These are phyloP conservation scores for Fraxinus sp. DNA, from an alignment of 305 asterid species.

Conservation along the genomic window DNA sequence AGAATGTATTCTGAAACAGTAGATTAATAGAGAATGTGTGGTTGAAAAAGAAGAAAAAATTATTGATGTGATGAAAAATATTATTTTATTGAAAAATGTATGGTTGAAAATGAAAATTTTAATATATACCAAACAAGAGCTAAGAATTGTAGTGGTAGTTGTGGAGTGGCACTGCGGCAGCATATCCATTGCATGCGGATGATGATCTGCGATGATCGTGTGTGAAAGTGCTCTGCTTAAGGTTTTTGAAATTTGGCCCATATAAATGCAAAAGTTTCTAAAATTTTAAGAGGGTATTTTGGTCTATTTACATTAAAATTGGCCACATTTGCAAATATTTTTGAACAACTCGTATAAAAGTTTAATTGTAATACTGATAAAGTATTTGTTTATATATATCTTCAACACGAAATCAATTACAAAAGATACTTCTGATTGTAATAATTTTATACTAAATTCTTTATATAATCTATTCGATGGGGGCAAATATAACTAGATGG, in stretches of 20 bases:
- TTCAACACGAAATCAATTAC: not conserved
- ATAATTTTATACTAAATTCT: not conserved
- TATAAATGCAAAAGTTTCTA: not conserved
- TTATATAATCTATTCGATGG: not conserved
- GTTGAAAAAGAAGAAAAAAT: no score
- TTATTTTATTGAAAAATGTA: no score
- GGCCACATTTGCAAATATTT: not conserved
- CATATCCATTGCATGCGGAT: no score
- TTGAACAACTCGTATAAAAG: not conserved
- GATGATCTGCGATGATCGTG: no score
- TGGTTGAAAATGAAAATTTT: no score
- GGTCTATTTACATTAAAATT: not conserved
- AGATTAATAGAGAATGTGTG: no score
- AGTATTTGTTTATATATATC: not conserved
- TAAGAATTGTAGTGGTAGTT: no score
- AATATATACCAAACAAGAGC: no score
- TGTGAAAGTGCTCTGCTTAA: not conserved
- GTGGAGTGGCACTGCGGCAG: no score
- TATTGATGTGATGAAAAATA: no score
- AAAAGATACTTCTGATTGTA: not conserved
- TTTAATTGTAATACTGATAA: not conserved
- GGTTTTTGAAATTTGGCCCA: not conserved
- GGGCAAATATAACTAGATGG: not conserved
- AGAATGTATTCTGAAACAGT: no score
- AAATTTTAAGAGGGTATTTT: not conserved